phyloP scores from a whole-genome alignment of 495 filamentous ascomycete genomes.

The Pyrenula aspistea region DNA sequence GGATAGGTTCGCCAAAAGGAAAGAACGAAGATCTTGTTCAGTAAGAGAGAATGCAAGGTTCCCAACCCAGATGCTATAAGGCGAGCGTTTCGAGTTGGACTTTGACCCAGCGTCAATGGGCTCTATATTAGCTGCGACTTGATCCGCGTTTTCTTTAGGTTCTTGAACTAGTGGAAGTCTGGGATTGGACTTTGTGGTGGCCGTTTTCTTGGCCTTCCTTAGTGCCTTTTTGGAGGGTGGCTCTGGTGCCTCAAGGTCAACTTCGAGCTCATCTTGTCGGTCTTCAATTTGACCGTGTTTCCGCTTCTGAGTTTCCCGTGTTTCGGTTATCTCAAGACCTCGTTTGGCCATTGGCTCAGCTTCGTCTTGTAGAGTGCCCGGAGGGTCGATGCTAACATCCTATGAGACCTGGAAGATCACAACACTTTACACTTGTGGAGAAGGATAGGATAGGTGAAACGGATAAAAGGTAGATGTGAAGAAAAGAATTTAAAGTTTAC shows the following conservation, averaged over 20 bases:
- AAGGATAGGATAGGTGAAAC: no score
- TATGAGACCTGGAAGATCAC: no score
- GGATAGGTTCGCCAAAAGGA: constrained; percentile 56
- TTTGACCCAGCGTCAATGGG: constrained; percentile 21
- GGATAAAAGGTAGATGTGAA: no score
- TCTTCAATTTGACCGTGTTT: constrained; percentile 35
- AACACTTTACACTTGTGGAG: no score
- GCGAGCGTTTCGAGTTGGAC: constrained; percentile 47
- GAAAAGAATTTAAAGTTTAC: no score
- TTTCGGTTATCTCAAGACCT: no score
- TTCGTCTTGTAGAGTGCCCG: no score
- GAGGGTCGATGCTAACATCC: no score
- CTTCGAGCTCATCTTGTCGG: constrained; percentile 53
- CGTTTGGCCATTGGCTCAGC: no score
- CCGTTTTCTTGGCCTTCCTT: constrained; percentile 69
- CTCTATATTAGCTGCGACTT: constrained; percentile 9
- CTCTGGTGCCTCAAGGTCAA: constrained; percentile 77
- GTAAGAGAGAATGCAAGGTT: constrained; percentile 78
- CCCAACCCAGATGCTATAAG: constrained; percentile 87
- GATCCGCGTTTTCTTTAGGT: constrained; percentile 17
- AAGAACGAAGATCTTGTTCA: constrained; percentile 56
- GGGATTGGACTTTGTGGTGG: constrained; percentile 20
- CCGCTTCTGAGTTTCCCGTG: constrained; percentile 70
- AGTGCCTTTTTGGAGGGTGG: constrained; percentile 87
- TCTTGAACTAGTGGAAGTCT: constrained; percentile 19